Percentiles rank a stretch among this genome's conserved stretches.
Evolutionary conservation across 768 basidiomycete genomes (phyloP).

Genomic region (Pleurotus platypus): DNA sequence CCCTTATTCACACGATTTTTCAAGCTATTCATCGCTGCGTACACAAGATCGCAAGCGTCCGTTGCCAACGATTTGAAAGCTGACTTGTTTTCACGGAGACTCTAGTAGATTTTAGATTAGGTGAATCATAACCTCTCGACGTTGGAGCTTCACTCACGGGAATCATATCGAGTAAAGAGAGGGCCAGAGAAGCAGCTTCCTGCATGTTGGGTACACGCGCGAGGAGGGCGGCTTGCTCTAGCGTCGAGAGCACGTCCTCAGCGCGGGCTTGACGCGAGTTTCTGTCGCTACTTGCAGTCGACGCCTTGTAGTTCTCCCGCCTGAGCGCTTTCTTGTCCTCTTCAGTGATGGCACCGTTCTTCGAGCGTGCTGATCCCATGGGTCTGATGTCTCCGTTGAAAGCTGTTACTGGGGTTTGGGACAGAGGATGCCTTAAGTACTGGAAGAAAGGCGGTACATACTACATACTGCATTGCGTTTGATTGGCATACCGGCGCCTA

Average conservation of each 20-base stretch:
- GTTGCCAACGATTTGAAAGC: constrained; percentile 18
- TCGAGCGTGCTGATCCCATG: too few relatives aligned
- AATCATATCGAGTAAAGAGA: constrained; percentile 15
- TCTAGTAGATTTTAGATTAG: constrained; percentile 5
- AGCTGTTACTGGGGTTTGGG: too few relatives aligned
- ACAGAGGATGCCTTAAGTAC: too few relatives aligned
- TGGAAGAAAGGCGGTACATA: too few relatives aligned
- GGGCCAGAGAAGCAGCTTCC: constrained; percentile 16
- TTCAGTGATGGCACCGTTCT: too few relatives aligned
- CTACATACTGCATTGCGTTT: too few relatives aligned
- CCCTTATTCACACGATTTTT: constrained; percentile 13
- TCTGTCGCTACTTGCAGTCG: too few relatives aligned
- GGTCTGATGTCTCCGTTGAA: too few relatives aligned
- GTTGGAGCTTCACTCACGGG: constrained; percentile 10
- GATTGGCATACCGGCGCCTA: too few relatives aligned
- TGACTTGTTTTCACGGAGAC: constrained; percentile 18
- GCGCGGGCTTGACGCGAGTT: neutral
- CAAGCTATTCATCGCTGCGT: constrained; percentile 14
- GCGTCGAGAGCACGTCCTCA: constrained; percentile 16
- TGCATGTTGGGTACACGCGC: constrained; percentile 18
- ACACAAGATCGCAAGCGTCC: constrained; percentile 20
- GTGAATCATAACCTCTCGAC: neutral
- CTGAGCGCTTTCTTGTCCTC: too few relatives aligned
- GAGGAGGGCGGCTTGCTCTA: constrained; percentile 15
- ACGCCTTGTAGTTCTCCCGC: too few relatives aligned